Conservation (phyloP, 2,329 filamentous ascomycete genomes). For the Allantophomopsis cytisporea region DNA sequence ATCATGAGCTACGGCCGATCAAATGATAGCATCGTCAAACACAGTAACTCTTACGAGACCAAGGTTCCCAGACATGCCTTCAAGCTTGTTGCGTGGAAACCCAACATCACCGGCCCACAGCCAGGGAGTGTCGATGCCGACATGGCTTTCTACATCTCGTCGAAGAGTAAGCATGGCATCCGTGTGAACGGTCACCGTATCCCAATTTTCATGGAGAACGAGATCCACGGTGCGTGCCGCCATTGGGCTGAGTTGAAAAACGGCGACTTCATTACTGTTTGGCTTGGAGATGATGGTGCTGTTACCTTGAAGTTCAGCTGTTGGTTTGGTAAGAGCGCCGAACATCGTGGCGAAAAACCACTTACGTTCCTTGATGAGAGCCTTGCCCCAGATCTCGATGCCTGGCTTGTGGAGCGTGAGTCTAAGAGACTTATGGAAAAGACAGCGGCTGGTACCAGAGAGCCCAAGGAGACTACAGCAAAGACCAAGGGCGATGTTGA, state of each 20-base stretch:
- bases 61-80: slow-evolving; percentile 74
- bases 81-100: slow-evolving; percentile 61
- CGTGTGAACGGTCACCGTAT: slow-evolving; percentile 62
- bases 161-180: slow-evolving; percentile 65
- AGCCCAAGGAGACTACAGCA: no score
- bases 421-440: no score
- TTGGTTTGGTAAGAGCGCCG: no score
- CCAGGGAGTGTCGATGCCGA: slow-evolving; percentile 34
- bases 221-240: slow-evolving; percentile 32
- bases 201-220: slow-evolving; percentile 36
- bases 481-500: no score
- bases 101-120: slow-evolving; percentile 44
- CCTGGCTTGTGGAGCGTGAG: no score
- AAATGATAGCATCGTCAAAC: slow-evolving; percentile 52
- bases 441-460: no score
- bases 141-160: slow-evolving; percentile 57
- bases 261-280: slow-evolving; percentile 67
- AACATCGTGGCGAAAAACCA: no score
- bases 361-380: no score
- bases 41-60: slow-evolving; percentile 46
- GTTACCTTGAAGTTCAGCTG: no score
- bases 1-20: slow-evolving; percentile 69
- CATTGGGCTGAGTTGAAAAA: slow-evolving; percentile 60
- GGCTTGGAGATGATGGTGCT: slow-evolving; percentile 18
- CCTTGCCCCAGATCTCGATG: no score